Conservation (phyloP, 768 basidiomycete genomes). For the Boletus pseudo-olivaceus region DNA sequence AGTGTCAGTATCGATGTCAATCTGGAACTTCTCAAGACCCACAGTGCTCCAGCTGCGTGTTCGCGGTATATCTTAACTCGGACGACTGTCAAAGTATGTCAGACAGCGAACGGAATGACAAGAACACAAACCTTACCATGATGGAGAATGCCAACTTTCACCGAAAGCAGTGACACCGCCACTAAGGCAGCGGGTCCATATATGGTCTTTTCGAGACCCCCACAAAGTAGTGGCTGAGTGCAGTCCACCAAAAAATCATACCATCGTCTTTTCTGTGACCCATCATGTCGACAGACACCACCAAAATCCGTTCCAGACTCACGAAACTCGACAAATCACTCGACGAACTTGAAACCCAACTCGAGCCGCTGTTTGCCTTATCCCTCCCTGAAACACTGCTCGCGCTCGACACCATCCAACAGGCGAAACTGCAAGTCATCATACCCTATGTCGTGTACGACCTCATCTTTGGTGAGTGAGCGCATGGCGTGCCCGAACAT, state of each 20-base stretch:
- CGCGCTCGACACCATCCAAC: constrained; percentile 66
- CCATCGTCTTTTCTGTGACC: background rate
- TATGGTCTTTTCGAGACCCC: too few relatives aligned
- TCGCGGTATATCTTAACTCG: constrained; percentile 92
- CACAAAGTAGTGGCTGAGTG: too few relatives aligned
- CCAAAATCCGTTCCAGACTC: constrained; percentile 40
- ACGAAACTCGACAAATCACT: constrained; percentile 53
- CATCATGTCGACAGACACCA: constrained; percentile 35
- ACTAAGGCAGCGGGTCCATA: background rate
- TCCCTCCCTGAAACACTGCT: constrained; percentile 65
- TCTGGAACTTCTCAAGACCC: constrained; percentile 30
- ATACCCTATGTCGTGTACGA: constrained; percentile 84
- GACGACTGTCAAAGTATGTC: constrained; percentile 56
- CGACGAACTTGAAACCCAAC: constrained; percentile 61
- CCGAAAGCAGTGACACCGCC: constrained; percentile 7
- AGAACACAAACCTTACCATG: constrained; percentile 16
- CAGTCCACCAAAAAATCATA: background rate
- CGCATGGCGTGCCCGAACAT: background rate
- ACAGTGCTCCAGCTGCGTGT: constrained; percentile 95
- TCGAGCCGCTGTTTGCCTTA: constrained; percentile 65
- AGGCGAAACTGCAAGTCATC: constrained; percentile 76
- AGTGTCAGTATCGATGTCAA: constrained; percentile 5
- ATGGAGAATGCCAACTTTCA: constrained; percentile 3
- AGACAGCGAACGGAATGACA: background rate
- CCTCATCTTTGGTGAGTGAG: constrained; percentile 73